Conservation (phyloP, 2,329 filamentous ascomycete genomes). For the Gliomastix tumulicola region DNA sequence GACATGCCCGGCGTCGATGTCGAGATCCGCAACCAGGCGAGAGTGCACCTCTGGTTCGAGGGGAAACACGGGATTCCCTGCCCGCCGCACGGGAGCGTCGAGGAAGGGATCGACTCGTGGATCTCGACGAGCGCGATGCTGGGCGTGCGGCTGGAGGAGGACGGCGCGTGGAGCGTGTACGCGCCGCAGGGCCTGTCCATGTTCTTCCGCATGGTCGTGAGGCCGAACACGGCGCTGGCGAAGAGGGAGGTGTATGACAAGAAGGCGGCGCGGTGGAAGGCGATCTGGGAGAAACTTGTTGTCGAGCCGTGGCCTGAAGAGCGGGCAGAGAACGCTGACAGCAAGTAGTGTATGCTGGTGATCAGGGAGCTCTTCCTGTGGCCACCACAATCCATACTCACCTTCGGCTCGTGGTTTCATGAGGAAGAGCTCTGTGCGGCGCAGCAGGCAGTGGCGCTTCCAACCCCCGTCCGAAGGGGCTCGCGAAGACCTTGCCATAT, state of each 20-base stretch:
- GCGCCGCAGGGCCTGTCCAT: constrained; percentile 26
- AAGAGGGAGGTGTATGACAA: constrained; percentile 16
- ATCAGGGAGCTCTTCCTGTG: too few relatives aligned
- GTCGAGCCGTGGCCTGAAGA: constrained; percentile 19
- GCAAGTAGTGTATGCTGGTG: too few relatives aligned
- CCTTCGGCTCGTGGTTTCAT: too few relatives aligned
- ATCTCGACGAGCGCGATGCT: constrained; percentile 25
- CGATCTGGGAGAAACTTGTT: constrained; percentile 17
- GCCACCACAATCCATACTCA: too few relatives aligned
- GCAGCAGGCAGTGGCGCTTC: too few relatives aligned
- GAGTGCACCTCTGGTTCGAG: constrained; percentile 28
- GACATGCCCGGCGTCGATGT: constrained; percentile 19
- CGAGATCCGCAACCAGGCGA: constrained; percentile 29
- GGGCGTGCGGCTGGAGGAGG: constrained; percentile 14
- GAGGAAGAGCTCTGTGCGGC: too few relatives aligned
- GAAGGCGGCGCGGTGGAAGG: constrained; percentile 20
- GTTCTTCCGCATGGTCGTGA: constrained; percentile 22
- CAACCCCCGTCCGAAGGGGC: too few relatives aligned
- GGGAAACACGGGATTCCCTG: constrained; percentile 20
- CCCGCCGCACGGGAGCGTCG: constrained; percentile 17
- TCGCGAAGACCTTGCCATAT: too few relatives aligned
- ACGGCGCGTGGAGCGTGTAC: constrained; percentile 19
- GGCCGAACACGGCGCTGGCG: constrained; percentile 20
- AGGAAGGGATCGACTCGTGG: constrained; percentile 24
- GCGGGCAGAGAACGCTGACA: too few relatives aligned